Base-by-base conservation (phyloP, 2,329 filamentous ascomycete species). In the Amauroascus verrucosus region DNA sequence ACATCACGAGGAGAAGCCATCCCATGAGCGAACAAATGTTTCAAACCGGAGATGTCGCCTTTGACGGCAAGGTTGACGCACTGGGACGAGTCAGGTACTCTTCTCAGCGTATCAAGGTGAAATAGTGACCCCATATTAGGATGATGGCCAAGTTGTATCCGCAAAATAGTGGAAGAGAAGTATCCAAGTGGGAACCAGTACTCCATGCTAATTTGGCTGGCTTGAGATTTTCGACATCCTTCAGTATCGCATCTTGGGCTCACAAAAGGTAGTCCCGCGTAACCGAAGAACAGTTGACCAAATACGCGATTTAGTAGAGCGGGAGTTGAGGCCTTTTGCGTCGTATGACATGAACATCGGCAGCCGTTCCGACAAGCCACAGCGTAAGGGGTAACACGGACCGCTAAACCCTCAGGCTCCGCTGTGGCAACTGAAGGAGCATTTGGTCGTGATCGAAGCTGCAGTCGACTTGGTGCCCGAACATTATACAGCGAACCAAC, bases 131-230 rank as follows among this genome's bases (percentile, higher is more conserved):
- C 54, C 37, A 61, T 53, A 33, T 57, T 60, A 2, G 56, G 54
- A 3, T 60, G 56, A 46, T 61, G 61, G 1, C 56, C 58, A 14
- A 64, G 13, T 43, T 65, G 60, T 48, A 67, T 51, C 20, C 58
- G 56, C 18, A 67, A 32, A 48, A 65, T 66, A 14, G 54, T 61
- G 38, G 66, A 65, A 58, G 59, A 66, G 44, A 63, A 64, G 38
- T 65, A 62, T 13, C 60, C 57, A 16, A 61, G 51, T 1, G 66
- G 65, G 53, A 68, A 65, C 65, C 65, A 67, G 43, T 66, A 67
- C 53, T 68, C 65, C 9, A 64, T 26, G 47, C 52, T 64, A 14
- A 67, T 48, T 5, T 61, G 55, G 28, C 56, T 56, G 7, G 55
- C 54, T 20, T 58, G 61, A 28, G 56, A 56, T 32, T 60, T 60